A percentile compares a stretch with the other conserved stretches of the same genome.
phyloP scores from a whole-genome alignment of 169 alveolate genomes.

The Eimeria necatrix region DNA sequence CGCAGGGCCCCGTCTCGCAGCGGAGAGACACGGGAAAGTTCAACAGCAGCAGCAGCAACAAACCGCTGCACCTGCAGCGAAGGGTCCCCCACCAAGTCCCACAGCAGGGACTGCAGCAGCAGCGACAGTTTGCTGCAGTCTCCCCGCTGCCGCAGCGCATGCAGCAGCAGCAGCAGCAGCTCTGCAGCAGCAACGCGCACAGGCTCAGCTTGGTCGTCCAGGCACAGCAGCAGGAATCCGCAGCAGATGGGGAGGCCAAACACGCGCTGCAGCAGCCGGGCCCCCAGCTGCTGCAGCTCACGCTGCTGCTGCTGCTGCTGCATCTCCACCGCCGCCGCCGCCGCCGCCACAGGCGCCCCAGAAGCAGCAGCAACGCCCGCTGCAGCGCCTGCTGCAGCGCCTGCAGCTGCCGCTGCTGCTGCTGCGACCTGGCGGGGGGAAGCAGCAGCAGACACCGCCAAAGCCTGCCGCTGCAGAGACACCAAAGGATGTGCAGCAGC shows the following conservation, averaged over 20 bases:
- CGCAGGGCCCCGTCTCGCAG: constrained; percentile 77
- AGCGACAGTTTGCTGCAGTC: constrained; percentile 72
- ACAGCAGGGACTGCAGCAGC: constrained; percentile 77
- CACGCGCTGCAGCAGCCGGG: constrained; percentile 65
- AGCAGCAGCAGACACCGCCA: background rate
- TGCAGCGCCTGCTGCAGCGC: constrained; percentile 34
- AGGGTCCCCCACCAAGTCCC: constrained; percentile 70
- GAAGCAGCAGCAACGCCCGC: background rate
- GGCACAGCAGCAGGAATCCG: constrained; percentile 66
- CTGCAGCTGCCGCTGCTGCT: constrained; percentile 63
- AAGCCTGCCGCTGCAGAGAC: constrained; percentile 60
- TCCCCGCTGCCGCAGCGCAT: constrained; percentile 19
- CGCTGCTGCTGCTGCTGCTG: constrained; percentile 77
- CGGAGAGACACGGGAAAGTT: constrained; percentile 67
- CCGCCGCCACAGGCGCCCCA: background rate
- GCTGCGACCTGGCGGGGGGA: constrained; percentile 12
- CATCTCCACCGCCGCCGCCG: constrained; percentile 44
- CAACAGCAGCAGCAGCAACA: constrained; percentile 73
- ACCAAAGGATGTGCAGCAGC: constrained; percentile 47
- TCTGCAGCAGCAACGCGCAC: constrained; percentile 69
- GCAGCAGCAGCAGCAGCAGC: constrained; percentile 74
- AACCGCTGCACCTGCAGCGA: constrained; percentile 54
- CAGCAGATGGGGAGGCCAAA: constrained; percentile 36
- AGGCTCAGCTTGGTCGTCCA: constrained; percentile 41
- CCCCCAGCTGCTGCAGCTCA: constrained; percentile 77